Evolutionary conservation across 345 rosid genomes (phyloP), one percentile per base, ranked within the genome.

Genomic region (Kernera saxatilis): DNA sequence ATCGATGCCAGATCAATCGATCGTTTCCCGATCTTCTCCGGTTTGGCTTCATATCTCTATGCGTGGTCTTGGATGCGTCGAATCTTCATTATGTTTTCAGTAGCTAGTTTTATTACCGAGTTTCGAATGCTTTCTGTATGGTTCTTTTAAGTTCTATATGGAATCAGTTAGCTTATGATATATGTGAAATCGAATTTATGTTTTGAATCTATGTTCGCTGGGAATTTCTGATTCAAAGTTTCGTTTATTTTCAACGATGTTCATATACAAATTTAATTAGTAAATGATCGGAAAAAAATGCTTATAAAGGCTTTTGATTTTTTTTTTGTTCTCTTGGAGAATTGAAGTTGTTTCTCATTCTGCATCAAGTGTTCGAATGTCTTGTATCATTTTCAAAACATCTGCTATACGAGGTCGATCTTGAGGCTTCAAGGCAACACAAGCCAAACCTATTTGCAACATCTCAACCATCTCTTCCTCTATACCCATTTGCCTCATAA

Each of bases 391-490:
- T 59, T 76, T 78, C 43, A 86, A 78, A 48, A 82, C 67, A 23
- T 86, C 84, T 45, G 71, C 80, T 79, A 86, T 82, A 13, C 43
- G 80, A 0, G 94, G 97, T 15, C 94, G 81, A 59, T 48, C 72
- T 8, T 88, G 87, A 11, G 92, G 89, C n/a, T 64, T 72, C 60
- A 77, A 85, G 1, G 82, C 64, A 8, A 86, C 92, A 58, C 97
- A 90, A 8, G 87, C 77, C 75, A 90, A 76, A 6, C 80, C 92
- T 73, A 86, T 82, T 77, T 83, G 90, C 60, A 90, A 80, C 94
- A 85, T 80, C 68, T 88, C 92, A 43, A 90, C 92, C 97, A 85
- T 82, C 46, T 86, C 94, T 72, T 86, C 94, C 63, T 85, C 92
- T 33, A 75, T 78, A 60, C 59, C 73, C 52, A 73, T 78, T 62